These are phyloP conservation scores for Pestalotiopsis sp. DNA, from an alignment of 2,329 filamentous ascomycete genomes.

Conservation along the genomic window DNA sequence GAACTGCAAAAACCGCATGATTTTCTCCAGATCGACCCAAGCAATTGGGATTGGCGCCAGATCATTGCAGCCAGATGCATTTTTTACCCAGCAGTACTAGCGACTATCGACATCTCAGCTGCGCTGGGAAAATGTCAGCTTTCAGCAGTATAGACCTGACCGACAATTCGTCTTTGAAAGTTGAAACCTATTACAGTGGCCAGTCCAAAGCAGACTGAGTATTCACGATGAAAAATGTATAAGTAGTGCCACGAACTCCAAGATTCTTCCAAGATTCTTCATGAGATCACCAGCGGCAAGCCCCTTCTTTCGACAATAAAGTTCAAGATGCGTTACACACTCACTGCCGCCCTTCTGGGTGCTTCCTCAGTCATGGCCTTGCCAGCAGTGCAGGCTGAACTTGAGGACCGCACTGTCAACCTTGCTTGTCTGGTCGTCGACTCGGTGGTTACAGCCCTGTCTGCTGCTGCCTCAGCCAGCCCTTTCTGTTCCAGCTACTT, in stretches of 20 bases:
- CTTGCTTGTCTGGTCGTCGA: constrained; percentile 4
- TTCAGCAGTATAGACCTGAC: background rate
- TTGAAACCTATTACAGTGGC: background rate
- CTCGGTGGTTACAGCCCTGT: background rate
- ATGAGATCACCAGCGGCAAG: background rate
- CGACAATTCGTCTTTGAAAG: background rate
- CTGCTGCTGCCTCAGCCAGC: background rate
- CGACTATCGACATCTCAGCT: background rate
- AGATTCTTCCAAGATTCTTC: background rate
- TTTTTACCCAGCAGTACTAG: background rate
- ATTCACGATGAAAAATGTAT: background rate
- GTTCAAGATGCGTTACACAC: background rate
- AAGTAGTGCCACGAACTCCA: background rate
- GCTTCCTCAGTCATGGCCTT: constrained; percentile 2
- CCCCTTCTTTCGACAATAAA: background rate
- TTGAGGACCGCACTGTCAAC: constrained; percentile 2
- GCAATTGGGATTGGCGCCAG: background rate
- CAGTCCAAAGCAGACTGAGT: background rate
- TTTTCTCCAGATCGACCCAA: background rate
- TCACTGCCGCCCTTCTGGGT: constrained; percentile 1
- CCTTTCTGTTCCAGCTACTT: constrained; percentile 5
- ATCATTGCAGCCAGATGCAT: background rate
- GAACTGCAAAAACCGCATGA: background rate
- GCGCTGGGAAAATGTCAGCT: background rate
- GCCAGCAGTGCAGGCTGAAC: background rate